These are phyloP conservation scores for Starmerella gropengiesseri DNA, from an alignment of 805 yeast genomes.

Conservation along the genomic window DNA sequence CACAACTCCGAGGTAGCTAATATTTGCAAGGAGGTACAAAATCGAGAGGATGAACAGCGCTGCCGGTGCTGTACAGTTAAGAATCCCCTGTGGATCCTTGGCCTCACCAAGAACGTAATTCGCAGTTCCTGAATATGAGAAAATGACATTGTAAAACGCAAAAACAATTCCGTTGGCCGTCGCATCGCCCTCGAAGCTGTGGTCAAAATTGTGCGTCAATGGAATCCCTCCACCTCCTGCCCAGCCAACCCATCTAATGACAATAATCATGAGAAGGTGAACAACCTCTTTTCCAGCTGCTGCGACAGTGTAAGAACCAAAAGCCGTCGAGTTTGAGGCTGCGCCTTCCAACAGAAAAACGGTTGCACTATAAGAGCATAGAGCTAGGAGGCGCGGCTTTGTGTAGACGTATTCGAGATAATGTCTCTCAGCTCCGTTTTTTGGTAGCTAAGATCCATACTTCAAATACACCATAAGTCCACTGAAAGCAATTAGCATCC, in stretches of 20 bases:
- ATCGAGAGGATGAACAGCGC: slow-evolving; percentile 52
- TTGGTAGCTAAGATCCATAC: slow-evolving; percentile 54
- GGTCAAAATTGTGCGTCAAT: slow-evolving; percentile 47
- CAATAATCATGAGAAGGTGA: slow-evolving; percentile 52
- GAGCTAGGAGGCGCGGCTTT: slow-evolving; percentile 57
- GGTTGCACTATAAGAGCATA: slow-evolving; percentile 56
- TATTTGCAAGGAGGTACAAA: slow-evolving; percentile 62
- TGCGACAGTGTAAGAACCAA: slow-evolving; percentile 63
- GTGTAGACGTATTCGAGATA: slow-evolving; percentile 61
- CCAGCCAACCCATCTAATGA: slow-evolving; percentile 71
- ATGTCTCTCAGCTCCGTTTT: slow-evolving; percentile 80
- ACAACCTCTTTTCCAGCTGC: slow-evolving; percentile 27
- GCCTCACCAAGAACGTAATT: slow-evolving; percentile 75
- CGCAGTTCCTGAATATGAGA: slow-evolving; percentile 77
- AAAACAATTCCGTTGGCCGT: slow-evolving; percentile 36
- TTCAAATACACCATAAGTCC: slow-evolving; percentile 67
- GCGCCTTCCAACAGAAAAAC: slow-evolving; percentile 75
- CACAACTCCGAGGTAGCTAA: slow-evolving; percentile 50
- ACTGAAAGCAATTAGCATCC: slow-evolving; percentile 54
- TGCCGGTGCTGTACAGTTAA: slow-evolving; percentile 62
- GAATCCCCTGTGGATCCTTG: slow-evolving; percentile 58
- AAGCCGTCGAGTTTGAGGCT: slow-evolving; percentile 68
- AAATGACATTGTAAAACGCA: slow-evolving; percentile 69
- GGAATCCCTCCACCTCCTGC: slow-evolving; percentile 50
- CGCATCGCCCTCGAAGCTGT: slow-evolving; percentile 40